Evolutionary conservation across 352 stramenopile species (phyloP), one percentile per base, ranked within the genome.

Genomic region (Phytophthora fragariae): DNA sequence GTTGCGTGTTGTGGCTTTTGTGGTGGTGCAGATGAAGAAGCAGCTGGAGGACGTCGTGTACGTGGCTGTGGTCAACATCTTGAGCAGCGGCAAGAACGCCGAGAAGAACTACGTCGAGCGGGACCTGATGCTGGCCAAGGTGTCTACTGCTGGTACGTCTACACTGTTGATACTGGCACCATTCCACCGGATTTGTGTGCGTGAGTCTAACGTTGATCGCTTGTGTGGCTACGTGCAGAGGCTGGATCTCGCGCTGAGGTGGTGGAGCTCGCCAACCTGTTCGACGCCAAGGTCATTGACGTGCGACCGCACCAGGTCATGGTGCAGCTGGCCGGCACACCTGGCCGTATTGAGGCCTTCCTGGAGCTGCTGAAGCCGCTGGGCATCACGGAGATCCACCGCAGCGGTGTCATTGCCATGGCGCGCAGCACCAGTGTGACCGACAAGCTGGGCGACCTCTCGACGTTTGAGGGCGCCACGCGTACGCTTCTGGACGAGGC

Each of bases 1-100:
- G 37, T 44, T 66, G 54, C 8, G 35, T 41, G 15, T n/a, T 10
- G 17, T 19, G 41, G 15, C 41, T 50, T 50, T 72, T 49, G 49
- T 70, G 67, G 17, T 33, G 41, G 41, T 78, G 33, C 50, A 91
- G 83, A 96, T 96, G 87, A 96, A 94, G 76, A 93, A 94, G 77
- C 89, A 96, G 65, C 77, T 96, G 19, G 89, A 96, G 57, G 89
- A 94, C 68, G 87, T 96, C n/a, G 89, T 96, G 62, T 88, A 94
- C 63, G 87, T 96, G 19, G 89, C 87, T 4, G 89, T 94, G 31
- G 89, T 94, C 47, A 96, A 94, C 74, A 94, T 96, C 65, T 75
- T 96, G 62, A 94, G 84, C 72, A 90, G 82, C 56, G 82, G 85
- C 62, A 70, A 77, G 29, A 80, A 86, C 21, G 66, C 76, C 37